These are phyloP conservation scores for Gnaphalium uliginosum DNA, from an alignment of 129 eudicot genomes.

Conservation along the genomic window DNA sequence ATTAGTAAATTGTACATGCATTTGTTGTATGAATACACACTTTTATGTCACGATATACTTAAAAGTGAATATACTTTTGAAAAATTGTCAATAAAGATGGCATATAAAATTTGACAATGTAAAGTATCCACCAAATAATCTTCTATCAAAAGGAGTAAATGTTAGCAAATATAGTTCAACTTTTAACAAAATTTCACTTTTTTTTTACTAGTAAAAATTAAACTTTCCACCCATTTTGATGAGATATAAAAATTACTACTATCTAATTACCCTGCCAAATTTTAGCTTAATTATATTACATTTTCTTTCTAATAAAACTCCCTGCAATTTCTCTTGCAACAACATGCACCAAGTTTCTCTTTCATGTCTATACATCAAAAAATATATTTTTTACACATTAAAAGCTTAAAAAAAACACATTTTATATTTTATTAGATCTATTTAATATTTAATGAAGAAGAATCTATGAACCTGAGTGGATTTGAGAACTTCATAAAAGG, in stretches of 20 bases:
- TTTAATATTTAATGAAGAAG: no score
- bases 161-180: background rate
- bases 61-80: background rate
- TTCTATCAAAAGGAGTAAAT: background rate
- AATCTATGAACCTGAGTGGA: conserved; percentile 62
- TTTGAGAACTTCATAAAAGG: conserved; percentile 78
- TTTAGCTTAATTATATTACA: background rate
- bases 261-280: no score
- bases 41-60: background rate
- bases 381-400: background rate
- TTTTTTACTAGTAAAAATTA: background rate
- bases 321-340: background rate
- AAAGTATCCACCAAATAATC: background rate
- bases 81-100: background rate
- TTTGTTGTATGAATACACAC: background rate
- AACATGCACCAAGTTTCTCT: background rate
- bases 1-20: background rate
- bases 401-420: no score
- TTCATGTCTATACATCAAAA: background rate
- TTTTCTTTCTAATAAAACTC: background rate
- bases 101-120: background rate
- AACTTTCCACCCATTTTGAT: background rate
- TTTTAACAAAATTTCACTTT: background rate
- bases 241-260: no score
- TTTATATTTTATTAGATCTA: no score